phyloP scores from a whole-genome alignment of 2,329 filamentous ascomycete species.

The Mollisiaceae sp. region DNA sequence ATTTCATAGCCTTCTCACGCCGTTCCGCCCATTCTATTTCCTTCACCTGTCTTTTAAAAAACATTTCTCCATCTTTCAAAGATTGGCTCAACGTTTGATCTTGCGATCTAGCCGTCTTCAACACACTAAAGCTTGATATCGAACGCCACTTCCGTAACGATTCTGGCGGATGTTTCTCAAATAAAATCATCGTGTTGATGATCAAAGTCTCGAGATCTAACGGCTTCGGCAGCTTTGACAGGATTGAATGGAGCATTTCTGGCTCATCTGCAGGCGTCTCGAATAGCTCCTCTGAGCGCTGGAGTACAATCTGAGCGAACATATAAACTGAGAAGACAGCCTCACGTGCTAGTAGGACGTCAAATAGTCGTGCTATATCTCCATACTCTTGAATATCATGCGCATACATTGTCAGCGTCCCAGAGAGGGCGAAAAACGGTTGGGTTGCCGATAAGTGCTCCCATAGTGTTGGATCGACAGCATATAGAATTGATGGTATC shows the following conservation, averaged over 20 bases:
- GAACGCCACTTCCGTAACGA: conserved; percentile 71
- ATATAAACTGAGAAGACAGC: conserved; percentile 91
- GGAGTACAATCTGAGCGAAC: conserved; percentile 86
- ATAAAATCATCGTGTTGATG: conserved; percentile 65
- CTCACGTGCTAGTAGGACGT: conserved; percentile 85
- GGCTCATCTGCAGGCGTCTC: conserved; percentile 82
- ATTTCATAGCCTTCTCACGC: conserved; percentile 53
- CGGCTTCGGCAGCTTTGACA: conserved; percentile 83
- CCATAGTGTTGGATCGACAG: conserved; percentile 73
- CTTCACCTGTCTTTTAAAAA: conserved; percentile 73
- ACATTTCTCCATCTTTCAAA: conserved; percentile 66
- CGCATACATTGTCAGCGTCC: conserved; percentile 93
- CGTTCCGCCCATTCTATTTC: conserved; percentile 73
- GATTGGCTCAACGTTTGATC: conserved; percentile 58
- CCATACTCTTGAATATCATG: conserved; percentile 92
- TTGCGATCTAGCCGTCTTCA: conserved; percentile 77
- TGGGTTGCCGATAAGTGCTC: conserved; percentile 77
- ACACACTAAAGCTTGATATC: conserved; percentile 77
- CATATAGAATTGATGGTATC: conserved; percentile 79
- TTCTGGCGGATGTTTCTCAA: conserved; percentile 72
- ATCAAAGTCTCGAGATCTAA: conserved; percentile 84
- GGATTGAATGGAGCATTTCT: conserved; percentile 88
- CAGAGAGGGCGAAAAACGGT: conserved; percentile 92
- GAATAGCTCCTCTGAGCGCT: conserved; percentile 82
- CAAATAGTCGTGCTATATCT: conserved; percentile 89